Base-by-base conservation (phyloP, 2,329 filamentous ascomycete species). In the Leptoxyphium fumago region DNA sequence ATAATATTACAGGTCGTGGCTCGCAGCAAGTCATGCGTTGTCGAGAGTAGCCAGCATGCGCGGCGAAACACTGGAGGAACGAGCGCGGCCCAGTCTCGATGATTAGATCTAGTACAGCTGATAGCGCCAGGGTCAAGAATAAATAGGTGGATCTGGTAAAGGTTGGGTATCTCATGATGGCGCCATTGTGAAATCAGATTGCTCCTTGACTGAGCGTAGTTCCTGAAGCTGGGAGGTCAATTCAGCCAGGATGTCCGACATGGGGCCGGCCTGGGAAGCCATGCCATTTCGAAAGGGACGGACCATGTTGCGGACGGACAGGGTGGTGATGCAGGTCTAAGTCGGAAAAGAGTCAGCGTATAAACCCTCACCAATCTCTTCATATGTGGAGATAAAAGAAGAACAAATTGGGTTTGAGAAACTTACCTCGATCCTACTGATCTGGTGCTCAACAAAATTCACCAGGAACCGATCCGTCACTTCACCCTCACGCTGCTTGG, bases 361-460 rank as follows among this genome's bases (percentile, higher is more conserved):
- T 38, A n/a, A 6, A n/a, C 34, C 14, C 30, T n/a, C 9, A 9
- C 13, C 34, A 26, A 26, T 7, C 21, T 26, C 21, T n/a, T n/a
- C n/a, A 29, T 29, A 9, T 14, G 10, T 10, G 32, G 39, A 21
- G 29, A n/a, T 3, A 26, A 30, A 8, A 32, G 11, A 32, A 38
- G 10, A 41, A n/a, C 15, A 38, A n/a, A 29, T 4, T 17, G n/a
- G 14, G 6, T 43, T 39, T 38, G 8, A 13, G 38, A 40, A 14
- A 66, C 80, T 65, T 70, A 93, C 87, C 78, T 98, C 91, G 61
- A 98, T 93, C 57, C 91, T 78, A 61, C 84, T 88, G 53, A 98
- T 83, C 72, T 95, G 87, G 60, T 96, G 88, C 61, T 94, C 88
- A 62, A 96, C 75, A 57, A 98, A 86, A 57, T 85, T 87, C 45